These are phyloP conservation scores for Daldinia sp. DNA, from an alignment of 2,329 filamentous ascomycete species.

Conservation along the genomic window DNA sequence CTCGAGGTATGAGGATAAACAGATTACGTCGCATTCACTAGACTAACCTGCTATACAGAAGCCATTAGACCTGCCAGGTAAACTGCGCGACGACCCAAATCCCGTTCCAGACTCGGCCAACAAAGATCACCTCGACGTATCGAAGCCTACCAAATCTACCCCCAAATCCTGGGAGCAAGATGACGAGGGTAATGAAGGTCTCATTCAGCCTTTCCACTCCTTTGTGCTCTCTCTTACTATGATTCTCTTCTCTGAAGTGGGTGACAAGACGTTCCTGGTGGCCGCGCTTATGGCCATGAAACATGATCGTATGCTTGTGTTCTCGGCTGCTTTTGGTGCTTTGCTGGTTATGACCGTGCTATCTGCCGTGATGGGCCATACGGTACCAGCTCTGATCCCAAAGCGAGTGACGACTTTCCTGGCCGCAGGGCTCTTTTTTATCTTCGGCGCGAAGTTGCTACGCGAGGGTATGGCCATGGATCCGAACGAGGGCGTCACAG, in stretches of 20 bases:
- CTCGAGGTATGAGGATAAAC: slow-evolving; percentile 66
- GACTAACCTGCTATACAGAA: slow-evolving; percentile 66
- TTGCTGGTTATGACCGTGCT: slow-evolving; percentile 94
- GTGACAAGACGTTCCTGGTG: slow-evolving; percentile 98
- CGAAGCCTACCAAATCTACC: slow-evolving; percentile 54
- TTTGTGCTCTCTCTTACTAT: slow-evolving; percentile 93
- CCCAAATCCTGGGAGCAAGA: slow-evolving; percentile 50
- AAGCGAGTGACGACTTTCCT: slow-evolving; percentile 91
- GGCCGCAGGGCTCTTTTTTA: slow-evolving; percentile 85
- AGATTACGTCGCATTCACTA: background rate
- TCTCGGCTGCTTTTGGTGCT: slow-evolving; percentile 92
- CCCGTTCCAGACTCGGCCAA: slow-evolving; percentile 75
- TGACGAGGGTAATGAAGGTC: slow-evolving; percentile 62
- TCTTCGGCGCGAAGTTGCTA: slow-evolving; percentile 88
- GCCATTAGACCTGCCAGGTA: slow-evolving; percentile 82
- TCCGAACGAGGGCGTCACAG: slow-evolving; percentile 89
- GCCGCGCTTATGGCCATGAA: slow-evolving; percentile 99
- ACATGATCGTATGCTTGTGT: slow-evolving; percentile 91
- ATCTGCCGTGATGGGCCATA: slow-evolving; percentile 91
- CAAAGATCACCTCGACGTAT: slow-evolving; percentile 71
- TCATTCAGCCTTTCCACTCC: slow-evolving; percentile 87
- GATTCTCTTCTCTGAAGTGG: slow-evolving; percentile 97
- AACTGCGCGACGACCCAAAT: slow-evolving; percentile 78
- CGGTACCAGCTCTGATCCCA: slow-evolving; percentile 88
- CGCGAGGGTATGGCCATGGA: slow-evolving; percentile 91